phyloP scores from a whole-genome alignment of 495 filamentous ascomycete genomes.

The Cryomyces minteri region DNA sequence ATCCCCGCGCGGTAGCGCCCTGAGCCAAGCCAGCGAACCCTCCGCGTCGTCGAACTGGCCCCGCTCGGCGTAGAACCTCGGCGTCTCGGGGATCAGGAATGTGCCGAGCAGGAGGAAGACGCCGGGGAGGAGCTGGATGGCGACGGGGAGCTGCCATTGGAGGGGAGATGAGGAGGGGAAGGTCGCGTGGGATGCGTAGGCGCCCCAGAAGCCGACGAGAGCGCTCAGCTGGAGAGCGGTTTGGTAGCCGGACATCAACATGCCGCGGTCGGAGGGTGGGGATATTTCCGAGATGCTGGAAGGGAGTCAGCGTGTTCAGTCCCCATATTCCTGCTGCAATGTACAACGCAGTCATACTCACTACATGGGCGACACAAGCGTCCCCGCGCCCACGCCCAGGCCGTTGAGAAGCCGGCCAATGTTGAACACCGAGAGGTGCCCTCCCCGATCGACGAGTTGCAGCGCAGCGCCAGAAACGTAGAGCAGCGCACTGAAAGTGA shows the following conservation, averaged over 20 bases:
- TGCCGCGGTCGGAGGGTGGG: background rate
- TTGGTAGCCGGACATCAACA: conserved; percentile 1
- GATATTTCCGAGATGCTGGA: conserved; percentile 4
- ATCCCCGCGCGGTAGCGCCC: background rate
- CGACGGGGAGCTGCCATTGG: conserved; percentile 6
- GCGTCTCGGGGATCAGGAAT: conserved; percentile 2
- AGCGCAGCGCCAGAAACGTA: conserved; percentile 2
- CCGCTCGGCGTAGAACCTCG: conserved; percentile 4
- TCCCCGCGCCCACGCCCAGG: conserved; percentile 1
- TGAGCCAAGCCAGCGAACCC: conserved; percentile 1
- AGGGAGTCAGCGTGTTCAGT: background rate
- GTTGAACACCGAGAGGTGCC: background rate
- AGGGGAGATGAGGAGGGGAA: background rate
- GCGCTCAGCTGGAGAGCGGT: background rate
- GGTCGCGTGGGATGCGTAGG: background rate
- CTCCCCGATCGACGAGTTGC: background rate
- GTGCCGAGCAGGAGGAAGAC: conserved; percentile 5
- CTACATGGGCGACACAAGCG: conserved; percentile 3
- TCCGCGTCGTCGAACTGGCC: background rate
- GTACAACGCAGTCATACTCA: background rate
- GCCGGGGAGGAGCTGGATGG: conserved; percentile 7
- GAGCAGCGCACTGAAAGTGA: conserved; percentile 1
- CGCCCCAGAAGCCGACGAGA: conserved; percentile 4
- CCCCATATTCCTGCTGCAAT: background rate
- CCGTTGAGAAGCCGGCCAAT: conserved; percentile 1